phyloP scores from a whole-genome alignment of 495 filamentous ascomycete genomes.

The Bathelium albidoporum region DNA sequence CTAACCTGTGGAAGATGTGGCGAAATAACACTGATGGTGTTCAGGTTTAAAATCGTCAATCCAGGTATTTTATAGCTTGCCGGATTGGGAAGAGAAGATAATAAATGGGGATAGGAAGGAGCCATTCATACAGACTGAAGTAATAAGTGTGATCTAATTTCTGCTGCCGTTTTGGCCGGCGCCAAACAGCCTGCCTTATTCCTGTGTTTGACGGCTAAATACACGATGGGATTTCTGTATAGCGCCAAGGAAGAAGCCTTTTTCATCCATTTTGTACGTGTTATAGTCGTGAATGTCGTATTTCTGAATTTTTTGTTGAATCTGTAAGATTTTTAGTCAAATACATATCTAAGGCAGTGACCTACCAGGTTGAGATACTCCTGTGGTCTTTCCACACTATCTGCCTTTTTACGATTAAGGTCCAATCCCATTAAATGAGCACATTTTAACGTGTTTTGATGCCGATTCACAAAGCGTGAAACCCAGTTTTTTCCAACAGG shows the following conservation, averaged over 20 bases:
- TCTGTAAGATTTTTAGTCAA: background rate
- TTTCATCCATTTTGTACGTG: slow-evolving; percentile 1
- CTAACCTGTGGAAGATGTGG: slow-evolving; percentile 3
- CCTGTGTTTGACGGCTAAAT: background rate
- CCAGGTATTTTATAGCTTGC: background rate
- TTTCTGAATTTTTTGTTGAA: background rate
- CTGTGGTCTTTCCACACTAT: background rate
- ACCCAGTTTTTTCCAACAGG: background rate
- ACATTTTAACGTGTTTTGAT: background rate
- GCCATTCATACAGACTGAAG: slow-evolving; percentile 3
- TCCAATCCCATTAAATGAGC: background rate
- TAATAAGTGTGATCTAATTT: slow-evolving; percentile 1
- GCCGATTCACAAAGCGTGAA: background rate
- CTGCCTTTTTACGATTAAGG: background rate
- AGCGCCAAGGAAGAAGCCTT: background rate
- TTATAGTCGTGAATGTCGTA: background rate
- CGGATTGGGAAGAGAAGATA: background rate
- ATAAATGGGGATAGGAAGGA: background rate
- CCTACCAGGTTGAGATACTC: background rate
- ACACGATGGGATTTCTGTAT: background rate
- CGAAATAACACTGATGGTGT: background rate
- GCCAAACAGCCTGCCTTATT: background rate
- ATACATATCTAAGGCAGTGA: background rate
- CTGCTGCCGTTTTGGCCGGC: background rate
- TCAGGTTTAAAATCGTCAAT: background rate